phyloP scores from a whole-genome alignment of 2,329 filamentous ascomycete genomes.

The Aspergillus transmontanensis region DNA sequence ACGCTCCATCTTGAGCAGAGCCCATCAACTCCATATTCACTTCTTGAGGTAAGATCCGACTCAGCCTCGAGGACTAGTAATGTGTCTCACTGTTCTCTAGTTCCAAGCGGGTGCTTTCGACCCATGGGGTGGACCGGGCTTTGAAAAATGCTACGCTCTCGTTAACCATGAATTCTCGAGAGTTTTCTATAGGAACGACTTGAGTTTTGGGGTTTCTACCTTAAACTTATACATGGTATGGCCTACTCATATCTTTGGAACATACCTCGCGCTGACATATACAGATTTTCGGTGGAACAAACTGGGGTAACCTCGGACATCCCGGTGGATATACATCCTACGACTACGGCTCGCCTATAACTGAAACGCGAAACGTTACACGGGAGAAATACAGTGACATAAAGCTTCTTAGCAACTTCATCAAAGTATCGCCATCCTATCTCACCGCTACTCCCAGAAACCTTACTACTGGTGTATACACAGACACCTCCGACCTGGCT shows the following conservation, averaged over 20 bases:
- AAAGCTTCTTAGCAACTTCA: slow-evolving; percentile 75
- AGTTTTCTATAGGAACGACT: slow-evolving; percentile 78
- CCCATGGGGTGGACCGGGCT: slow-evolving; percentile 72
- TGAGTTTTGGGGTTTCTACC: slow-evolving; percentile 66
- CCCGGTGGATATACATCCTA: slow-evolving; percentile 66
- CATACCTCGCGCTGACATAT: background rate
- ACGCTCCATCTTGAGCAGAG: slow-evolving; percentile 61
- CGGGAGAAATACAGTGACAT: slow-evolving; percentile 79
- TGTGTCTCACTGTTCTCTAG: slow-evolving; percentile 35
- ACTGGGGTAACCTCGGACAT: slow-evolving; percentile 79
- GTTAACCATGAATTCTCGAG: slow-evolving; percentile 74
- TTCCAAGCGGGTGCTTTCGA: slow-evolving; percentile 74
- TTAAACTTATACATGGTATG: slow-evolving; percentile 75
- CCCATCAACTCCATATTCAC: slow-evolving; percentile 65
- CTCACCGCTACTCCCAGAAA: slow-evolving; percentile 60
- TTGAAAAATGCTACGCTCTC: slow-evolving; percentile 66
- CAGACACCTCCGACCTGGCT: slow-evolving; percentile 58
- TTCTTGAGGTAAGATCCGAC: slow-evolving; percentile 54
- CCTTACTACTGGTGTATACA: slow-evolving; percentile 42
- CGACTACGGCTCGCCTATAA: slow-evolving; percentile 65
- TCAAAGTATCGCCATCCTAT: slow-evolving; percentile 72
- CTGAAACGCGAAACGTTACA: slow-evolving; percentile 67
- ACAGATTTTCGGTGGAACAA: slow-evolving; percentile 73
- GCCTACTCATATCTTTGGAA: background rate
- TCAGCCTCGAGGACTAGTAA: no score